phyloP scores from a whole-genome alignment of 345 rosid species.

The Nasturtium officinale region DNA sequence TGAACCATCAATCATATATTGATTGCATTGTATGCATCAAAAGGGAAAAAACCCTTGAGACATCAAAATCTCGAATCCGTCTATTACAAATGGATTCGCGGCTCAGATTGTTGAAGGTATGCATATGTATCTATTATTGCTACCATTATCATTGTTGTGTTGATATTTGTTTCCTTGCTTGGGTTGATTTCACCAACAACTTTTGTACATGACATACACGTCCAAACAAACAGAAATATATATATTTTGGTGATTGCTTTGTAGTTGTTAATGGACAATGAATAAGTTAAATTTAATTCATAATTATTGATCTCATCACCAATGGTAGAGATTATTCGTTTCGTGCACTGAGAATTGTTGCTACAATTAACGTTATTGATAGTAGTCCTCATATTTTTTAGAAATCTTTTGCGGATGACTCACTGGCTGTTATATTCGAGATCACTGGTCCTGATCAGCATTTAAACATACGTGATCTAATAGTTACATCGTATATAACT shows the following conservation, averaged over 20 bases:
- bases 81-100: constrained; percentile 39
- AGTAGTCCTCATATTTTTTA: background rate
- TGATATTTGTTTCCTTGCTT: constrained; percentile 18
- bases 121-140: constrained; percentile 31
- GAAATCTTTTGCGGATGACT: background rate
- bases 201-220: constrained; percentile 32
- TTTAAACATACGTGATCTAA: background rate
- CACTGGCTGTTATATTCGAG: background rate
- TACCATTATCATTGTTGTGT: constrained; percentile 19
- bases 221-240: constrained; percentile 28
- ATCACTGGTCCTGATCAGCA: background rate
- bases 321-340: background rate
- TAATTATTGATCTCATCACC: background rate
- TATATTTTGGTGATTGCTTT: constrained; percentile 5
- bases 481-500: background rate
- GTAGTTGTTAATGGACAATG: constrained; percentile 2
- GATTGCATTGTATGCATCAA: constrained; percentile 32
- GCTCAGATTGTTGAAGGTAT: constrained; percentile 26
- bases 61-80: constrained; percentile 25
- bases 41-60: constrained; percentile 1
- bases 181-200: constrained; percentile 27
- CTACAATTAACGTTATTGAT: background rate
- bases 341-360: background rate
- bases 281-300: background rate
- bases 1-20: background rate